phyloP scores from a whole-genome alignment of 345 rosid species.

The Lepidium africanum region DNA sequence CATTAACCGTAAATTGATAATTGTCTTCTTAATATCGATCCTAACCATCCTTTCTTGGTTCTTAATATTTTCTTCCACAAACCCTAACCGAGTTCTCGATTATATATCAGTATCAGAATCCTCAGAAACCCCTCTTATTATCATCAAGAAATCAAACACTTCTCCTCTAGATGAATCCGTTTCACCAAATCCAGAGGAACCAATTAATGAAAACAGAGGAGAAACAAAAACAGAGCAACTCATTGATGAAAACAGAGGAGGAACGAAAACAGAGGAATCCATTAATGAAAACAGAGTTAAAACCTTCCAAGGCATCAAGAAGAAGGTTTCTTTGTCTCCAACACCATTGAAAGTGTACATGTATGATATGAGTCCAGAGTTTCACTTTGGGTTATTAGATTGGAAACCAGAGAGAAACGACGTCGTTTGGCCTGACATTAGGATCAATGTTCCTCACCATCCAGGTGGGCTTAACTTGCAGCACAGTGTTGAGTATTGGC shows the following conservation, averaged over 20 bases:
- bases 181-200: slow-evolving; percentile 15
- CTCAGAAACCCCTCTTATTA: slow-evolving; percentile 19
- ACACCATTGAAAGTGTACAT: slow-evolving; percentile 61
- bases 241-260: slow-evolving; percentile 13
- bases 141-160: slow-evolving; percentile 19
- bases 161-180: slow-evolving; percentile 11
- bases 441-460: slow-evolving; percentile 44
- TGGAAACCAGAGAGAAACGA: slow-evolving; percentile 52
- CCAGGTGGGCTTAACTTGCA: slow-evolving; percentile 96
- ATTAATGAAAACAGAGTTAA: slow-evolving; percentile 9
- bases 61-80: slow-evolving; percentile 49
- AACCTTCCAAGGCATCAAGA: neutral
- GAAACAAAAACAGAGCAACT: neutral
- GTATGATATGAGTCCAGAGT: slow-evolving; percentile 86
- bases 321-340: neutral
- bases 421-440: slow-evolving; percentile 84
- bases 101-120: slow-evolving; percentile 28
- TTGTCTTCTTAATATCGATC: slow-evolving; percentile 43
- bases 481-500: slow-evolving; percentile 93
- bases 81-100: slow-evolving; percentile 33
- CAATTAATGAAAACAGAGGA: slow-evolving; percentile 13
- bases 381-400: slow-evolving; percentile 72
- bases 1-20: slow-evolving; percentile 36
- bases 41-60: slow-evolving; percentile 68
- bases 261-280: neutral